Conservation (phyloP, 768 basidiomycete species). For the Termitomyces sp. region DNA sequence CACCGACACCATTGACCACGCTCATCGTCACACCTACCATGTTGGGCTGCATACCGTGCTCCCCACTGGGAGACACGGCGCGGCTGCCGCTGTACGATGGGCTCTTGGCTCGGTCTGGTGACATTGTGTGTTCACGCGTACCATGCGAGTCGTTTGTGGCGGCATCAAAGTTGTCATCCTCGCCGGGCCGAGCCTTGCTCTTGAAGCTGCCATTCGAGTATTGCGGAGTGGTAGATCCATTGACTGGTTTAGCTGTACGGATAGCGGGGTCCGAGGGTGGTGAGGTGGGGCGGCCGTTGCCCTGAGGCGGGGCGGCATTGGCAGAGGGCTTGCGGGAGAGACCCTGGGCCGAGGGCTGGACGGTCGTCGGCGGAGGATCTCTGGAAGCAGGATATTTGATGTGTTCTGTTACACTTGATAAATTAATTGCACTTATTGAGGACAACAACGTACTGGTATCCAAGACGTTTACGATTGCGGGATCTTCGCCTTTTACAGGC, state of each 20-base stretch:
- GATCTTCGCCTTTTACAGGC: slow-evolving; percentile 70
- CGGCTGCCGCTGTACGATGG: slow-evolving; percentile 46
- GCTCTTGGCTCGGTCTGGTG: slow-evolving; percentile 59
- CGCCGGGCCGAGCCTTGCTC: slow-evolving; percentile 45
- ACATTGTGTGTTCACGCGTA: slow-evolving; percentile 42
- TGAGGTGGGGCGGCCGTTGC: slow-evolving; percentile 56
- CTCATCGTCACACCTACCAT: slow-evolving; percentile 52
- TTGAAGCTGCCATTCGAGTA: slow-evolving; percentile 34
- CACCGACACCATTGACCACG: slow-evolving; percentile 35
- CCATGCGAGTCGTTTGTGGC: slow-evolving; percentile 31
- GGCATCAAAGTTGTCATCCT: slow-evolving; percentile 54
- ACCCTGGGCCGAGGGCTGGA: slow-evolving; percentile 9
- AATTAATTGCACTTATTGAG: background rate
- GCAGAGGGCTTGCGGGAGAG: slow-evolving; percentile 41
- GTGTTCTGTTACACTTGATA: slow-evolving; percentile 16
- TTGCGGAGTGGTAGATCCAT: slow-evolving; percentile 32
- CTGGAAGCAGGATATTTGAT: slow-evolving; percentile 20
- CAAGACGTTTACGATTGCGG: slow-evolving; percentile 78
- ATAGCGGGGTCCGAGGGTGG: slow-evolving; percentile 69
- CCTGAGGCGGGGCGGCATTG: slow-evolving; percentile 23
- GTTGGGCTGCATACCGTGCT: slow-evolving; percentile 31
- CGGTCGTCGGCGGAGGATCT: slow-evolving; percentile 14
- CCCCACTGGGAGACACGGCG: slow-evolving; percentile 52
- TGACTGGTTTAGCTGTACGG: slow-evolving; percentile 38
- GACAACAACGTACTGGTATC: slow-evolving; percentile 75